Base-by-base conservation (phyloP, 257 asterid genomes). In the Forsythia suspensa region DNA sequence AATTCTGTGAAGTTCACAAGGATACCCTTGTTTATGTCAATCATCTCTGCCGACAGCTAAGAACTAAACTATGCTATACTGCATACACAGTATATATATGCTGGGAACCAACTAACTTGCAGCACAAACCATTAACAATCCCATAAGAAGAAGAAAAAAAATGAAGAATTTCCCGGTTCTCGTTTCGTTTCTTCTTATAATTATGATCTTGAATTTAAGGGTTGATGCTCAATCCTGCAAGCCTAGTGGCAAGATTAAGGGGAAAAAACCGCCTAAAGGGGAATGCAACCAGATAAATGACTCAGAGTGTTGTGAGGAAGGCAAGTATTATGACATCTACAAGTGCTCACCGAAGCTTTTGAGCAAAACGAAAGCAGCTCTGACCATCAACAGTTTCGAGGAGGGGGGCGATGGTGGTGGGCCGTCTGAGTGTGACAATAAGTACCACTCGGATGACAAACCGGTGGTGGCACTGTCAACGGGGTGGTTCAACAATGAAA, bases 401-500 rank as follows among this genome's bases (percentile, higher is more conserved):
- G 66, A 74, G 55, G 81, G 87, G 1, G 92, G 86, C 5, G 90
- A 85, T 52, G 90, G 92, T 3, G 85, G 83, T 4, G 78, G 76
- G 15, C 88, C 90, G 0, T 83, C 90, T 0, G 81, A 83, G 13
- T 86, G 92, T 16, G 89, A 86, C 37, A 70, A 80, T 5, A 37
- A 85, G 75, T 87, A 82, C 80, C 88, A 86, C 39, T 79, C 86
- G 0, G 85, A 86, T 65, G 74, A 86, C 73, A 77, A 43, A 3
- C 89, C 87, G 3, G 82, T 86, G 2, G 89, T 86, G 5, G 86
- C 90, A 8, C 79, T 89, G 3, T 86, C 89, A 0, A 87, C 84
- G 0, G 89, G 90, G 13, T 85, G 88, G 88, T 84, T 76, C 82
- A 74, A 57, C 63, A 81, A 83, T 29, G 81, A 83, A 71, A 73